Percentiles rank a stretch among this genome's conserved stretches.
These are phyloP conservation scores for Lepidium africanum DNA, from an alignment of 345 rosid genomes.

Conservation along the genomic window DNA sequence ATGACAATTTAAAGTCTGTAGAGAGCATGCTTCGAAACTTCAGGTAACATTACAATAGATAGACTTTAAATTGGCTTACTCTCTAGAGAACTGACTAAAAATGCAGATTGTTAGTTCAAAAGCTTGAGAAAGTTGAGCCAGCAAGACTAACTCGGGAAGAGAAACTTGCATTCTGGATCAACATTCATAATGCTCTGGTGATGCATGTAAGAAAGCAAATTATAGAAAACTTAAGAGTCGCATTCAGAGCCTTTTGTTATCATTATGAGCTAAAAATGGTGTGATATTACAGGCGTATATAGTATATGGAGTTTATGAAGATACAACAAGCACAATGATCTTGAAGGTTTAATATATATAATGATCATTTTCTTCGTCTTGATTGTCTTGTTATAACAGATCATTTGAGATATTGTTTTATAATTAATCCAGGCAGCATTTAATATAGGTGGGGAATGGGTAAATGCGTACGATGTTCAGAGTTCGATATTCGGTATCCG, in stretches of 20 bases:
- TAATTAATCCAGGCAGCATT: constrained; percentile 45
- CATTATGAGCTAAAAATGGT: not conserved
- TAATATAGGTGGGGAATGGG: constrained; percentile 56
- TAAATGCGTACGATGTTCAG: constrained; percentile 46
- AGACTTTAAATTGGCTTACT: not conserved
- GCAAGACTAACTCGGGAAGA: constrained; percentile 56
- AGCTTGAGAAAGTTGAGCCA: constrained; percentile 59
- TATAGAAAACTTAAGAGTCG: not conserved
- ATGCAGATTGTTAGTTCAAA: constrained; percentile 49
- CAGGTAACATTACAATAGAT: constrained; percentile 33
- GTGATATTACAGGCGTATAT: constrained; percentile 52
- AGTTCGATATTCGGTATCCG: constrained; percentile 53
- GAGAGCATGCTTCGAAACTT: constrained; percentile 50
- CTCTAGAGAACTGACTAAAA: not conserved
- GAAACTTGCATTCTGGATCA: constrained; percentile 81
- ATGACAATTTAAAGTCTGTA: constrained; percentile 44
- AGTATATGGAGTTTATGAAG: constrained; percentile 43
- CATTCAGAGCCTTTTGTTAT: not conserved
- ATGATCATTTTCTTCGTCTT: not conserved
- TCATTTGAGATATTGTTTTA: not conserved
- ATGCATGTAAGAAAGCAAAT: constrained; percentile 47
- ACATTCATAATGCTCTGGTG: constrained; percentile 69
- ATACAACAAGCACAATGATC: constrained; percentile 32
- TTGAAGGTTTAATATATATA: constrained; percentile 34
- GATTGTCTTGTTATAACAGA: not conserved